Percentiles rank a stretch among this genome's conserved stretches.
phyloP scores from a whole-genome alignment of 2,329 filamentous ascomycete genomes.

The Penicillium sp. region DNA sequence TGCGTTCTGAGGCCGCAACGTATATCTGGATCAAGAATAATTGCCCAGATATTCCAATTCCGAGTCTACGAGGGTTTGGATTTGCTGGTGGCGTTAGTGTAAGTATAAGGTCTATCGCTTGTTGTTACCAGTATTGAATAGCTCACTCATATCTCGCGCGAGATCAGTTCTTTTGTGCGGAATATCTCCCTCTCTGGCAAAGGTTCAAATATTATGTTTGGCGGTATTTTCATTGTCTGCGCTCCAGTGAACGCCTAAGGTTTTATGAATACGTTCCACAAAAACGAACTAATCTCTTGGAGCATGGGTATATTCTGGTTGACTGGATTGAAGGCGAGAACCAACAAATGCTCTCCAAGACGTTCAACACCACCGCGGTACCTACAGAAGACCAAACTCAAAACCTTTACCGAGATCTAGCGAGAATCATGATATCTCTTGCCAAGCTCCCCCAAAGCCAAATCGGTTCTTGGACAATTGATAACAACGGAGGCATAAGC shows the following conservation, averaged over 20 bases:
- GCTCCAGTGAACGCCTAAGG: not conserved
- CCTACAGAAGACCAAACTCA: not conserved
- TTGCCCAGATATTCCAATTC: slow-evolving; percentile 24
- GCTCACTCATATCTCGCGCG: too few relatives aligned
- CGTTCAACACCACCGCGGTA: not conserved
- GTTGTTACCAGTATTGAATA: not conserved
- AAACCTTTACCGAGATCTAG: not conserved
- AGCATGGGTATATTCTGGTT: not conserved
- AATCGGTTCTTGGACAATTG: slow-evolving; percentile 1
- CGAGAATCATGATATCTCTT: not conserved
- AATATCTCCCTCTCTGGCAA: not conserved
- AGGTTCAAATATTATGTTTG: not conserved
- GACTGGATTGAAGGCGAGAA: not conserved
- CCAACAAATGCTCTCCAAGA: slow-evolving; percentile 2
- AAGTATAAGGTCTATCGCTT: slow-evolving; percentile 2
- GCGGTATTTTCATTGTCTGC: not conserved
- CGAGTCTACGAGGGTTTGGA: slow-evolving; percentile 24
- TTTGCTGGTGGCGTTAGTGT: slow-evolving; percentile 25
- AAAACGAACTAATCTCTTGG: not conserved
- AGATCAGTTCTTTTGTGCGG: not conserved
- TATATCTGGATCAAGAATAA: slow-evolving; percentile 26
- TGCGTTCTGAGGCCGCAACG: slow-evolving; percentile 25
- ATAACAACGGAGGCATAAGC: not conserved
- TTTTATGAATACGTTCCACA: not conserved
- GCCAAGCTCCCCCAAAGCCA: not conserved